phyloP scores from a whole-genome alignment of 495 filamentous ascomycete genomes.

The Tuber microsphaerosporum region DNA sequence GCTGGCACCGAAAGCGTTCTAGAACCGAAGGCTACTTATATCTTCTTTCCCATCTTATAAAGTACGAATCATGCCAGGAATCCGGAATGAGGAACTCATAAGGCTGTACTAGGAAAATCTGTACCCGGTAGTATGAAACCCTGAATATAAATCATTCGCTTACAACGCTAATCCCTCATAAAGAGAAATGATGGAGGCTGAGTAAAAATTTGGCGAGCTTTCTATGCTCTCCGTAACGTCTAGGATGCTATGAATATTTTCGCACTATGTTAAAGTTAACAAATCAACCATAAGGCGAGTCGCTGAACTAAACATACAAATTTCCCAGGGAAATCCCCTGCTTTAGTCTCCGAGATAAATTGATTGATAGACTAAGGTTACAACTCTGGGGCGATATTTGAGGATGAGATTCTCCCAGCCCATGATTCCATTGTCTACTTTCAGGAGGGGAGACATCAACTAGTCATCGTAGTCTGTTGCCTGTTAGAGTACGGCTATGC shows the following conservation, averaged over 20 bases:
- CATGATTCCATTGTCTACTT: too few relatives aligned
- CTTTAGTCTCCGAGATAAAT: neutral
- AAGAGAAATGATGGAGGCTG: too few relatives aligned
- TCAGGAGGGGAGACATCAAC: neutral
- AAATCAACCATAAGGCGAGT: neutral
- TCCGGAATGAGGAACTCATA: too few relatives aligned
- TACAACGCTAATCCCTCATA: too few relatives aligned
- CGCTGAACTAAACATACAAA: conserved; percentile 8
- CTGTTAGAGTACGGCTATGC: neutral
- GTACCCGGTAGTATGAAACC: too few relatives aligned
- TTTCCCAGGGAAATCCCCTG: conserved; percentile 5
- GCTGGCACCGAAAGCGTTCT: too few relatives aligned
- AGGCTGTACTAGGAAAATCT: too few relatives aligned
- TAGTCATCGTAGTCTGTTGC: conserved; percentile 2
- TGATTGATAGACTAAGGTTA: neutral
- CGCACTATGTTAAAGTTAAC: neutral
- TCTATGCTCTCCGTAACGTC: neutral
- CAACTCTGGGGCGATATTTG: neutral
- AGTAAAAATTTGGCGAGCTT: neutral
- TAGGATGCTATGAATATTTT: conserved; percentile 1
- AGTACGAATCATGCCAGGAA: too few relatives aligned
- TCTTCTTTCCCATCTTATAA: too few relatives aligned
- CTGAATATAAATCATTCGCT: too few relatives aligned
- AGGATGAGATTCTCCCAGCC: too few relatives aligned
- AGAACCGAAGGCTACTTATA: too few relatives aligned